A percentile compares a stretch with the other conserved stretches of the same genome.
Evolutionary conservation across 2,329 filamentous ascomycete species (phyloP).

Genomic region (Achaetomium macrosporum): DNA sequence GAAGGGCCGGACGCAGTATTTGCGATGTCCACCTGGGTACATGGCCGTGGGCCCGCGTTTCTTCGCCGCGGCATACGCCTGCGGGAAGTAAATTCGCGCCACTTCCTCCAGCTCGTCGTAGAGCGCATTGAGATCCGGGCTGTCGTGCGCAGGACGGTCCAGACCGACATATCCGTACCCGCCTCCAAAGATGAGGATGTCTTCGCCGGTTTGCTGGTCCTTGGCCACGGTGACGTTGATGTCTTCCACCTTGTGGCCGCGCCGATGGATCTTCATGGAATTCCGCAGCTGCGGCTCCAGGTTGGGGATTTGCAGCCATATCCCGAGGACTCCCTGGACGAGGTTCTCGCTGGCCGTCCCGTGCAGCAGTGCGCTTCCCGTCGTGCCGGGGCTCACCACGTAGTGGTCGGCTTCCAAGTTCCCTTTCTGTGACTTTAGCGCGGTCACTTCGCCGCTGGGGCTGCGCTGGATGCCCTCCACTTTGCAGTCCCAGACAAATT

Average conservation of each 20-base stretch:
- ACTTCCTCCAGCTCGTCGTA: constrained; percentile 1
- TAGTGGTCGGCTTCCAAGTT: no score
- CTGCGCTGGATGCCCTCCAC: not conserved
- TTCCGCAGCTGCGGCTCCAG: not conserved
- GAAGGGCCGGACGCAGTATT: not conserved
- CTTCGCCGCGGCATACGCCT: not conserved
- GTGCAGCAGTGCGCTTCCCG: not conserved
- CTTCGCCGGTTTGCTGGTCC: not conserved
- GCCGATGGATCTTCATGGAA: constrained; percentile 1
- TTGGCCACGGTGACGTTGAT: constrained; percentile 3
- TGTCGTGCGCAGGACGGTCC: not conserved
- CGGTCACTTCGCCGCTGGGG: not conserved
- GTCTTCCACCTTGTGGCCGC: not conserved
- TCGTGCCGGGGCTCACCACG: no score
- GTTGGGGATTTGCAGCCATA: constrained; percentile 1
- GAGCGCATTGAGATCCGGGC: not conserved
- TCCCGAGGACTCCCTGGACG: not conserved
- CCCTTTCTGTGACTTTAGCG: no score
- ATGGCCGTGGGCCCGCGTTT: not conserved
- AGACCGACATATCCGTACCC: not conserved
- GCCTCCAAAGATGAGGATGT: not conserved
- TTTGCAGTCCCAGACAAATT: not conserved
- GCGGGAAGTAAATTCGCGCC: not conserved
- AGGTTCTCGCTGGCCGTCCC: not conserved
- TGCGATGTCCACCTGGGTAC: constrained; percentile 1